Evolutionary conservation across 352 stramenopile genomes (phyloP).

Genomic region (Phytophthora constricta): DNA sequence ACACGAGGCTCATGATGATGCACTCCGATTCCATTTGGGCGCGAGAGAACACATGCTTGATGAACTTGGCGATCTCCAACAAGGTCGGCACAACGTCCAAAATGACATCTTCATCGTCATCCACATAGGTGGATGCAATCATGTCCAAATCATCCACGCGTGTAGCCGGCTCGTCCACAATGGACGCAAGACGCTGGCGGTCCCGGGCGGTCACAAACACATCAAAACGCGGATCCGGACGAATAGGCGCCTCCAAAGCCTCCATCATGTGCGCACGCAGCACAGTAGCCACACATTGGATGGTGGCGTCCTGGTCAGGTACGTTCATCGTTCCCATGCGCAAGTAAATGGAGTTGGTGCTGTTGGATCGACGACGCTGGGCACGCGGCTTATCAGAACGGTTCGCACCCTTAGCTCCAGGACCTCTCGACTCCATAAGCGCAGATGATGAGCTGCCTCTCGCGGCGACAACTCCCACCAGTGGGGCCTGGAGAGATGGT

Average conservation of each 20-base stretch:
- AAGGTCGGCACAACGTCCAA: conserved; percentile 82
- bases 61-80: conserved; percentile 92
- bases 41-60: conserved; percentile 92
- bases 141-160: conserved; percentile 28
- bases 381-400: conserved; percentile 40
- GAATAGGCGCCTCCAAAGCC: conserved; percentile 64
- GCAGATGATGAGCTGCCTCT: conserved; percentile 32
- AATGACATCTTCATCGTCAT: conserved; percentile 37
- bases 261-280: conserved; percentile 96
- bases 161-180: conserved; percentile 19
- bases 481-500: conserved; percentile 30
- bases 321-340: conserved; percentile 94
- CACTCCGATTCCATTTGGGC: conserved; percentile 95
- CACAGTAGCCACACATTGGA: conserved; percentile 96
- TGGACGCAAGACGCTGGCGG: conserved; percentile 32
- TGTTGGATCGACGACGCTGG: conserved; percentile 92
- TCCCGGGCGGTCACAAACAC: conserved; percentile 74
- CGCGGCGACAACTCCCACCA: conserved; percentile 18
- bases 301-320: conserved; percentile 96
- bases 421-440: conserved; percentile 16
- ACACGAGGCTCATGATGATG: conserved; percentile 98
- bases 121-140: conserved; percentile 32
- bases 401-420: conserved; percentile 23
- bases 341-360: conserved; percentile 94
- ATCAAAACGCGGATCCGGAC: conserved; percentile 62